Evolutionary conservation across 306 rosid genomes (phyloP).

Genomic region (Crotalaria pallida): DNA sequence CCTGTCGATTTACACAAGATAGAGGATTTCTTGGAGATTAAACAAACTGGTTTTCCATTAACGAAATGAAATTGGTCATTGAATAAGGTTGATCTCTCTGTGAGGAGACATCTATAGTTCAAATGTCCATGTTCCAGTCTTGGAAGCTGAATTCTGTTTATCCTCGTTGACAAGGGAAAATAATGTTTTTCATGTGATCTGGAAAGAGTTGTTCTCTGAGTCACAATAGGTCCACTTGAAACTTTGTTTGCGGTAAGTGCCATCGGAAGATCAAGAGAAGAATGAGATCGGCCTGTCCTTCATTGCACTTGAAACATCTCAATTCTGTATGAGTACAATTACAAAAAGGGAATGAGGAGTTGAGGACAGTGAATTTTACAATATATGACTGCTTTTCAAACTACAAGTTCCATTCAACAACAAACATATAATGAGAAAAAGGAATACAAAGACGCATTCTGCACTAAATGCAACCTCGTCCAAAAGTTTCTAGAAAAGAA

Average conservation of each 20-base stretch:
- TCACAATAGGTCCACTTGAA: slow-evolving; percentile 48
- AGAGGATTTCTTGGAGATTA: slow-evolving; percentile 41
- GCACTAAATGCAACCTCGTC: background rate
- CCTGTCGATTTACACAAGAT: slow-evolving; percentile 51
- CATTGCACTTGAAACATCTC: slow-evolving; percentile 30
- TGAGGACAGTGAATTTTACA: background rate
- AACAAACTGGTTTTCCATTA: slow-evolving; percentile 43
- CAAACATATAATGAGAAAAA: background rate
- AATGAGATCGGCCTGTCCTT: slow-evolving; percentile 28
- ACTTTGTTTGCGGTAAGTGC: slow-evolving; percentile 64
- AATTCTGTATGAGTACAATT: slow-evolving; percentile 29
- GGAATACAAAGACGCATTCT: background rate
- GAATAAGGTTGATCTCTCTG: slow-evolving; percentile 30
- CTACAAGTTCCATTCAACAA: slow-evolving; percentile 3
- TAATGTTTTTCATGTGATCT: slow-evolving; percentile 39
- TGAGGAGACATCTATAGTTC: slow-evolving; percentile 26
- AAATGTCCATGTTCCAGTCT: slow-evolving; percentile 37
- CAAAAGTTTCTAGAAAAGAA: background rate
- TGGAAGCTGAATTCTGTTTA: slow-evolving; percentile 33
- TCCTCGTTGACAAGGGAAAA: slow-evolving; percentile 42
- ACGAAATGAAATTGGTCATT: slow-evolving; percentile 28
- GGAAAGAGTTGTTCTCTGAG: slow-evolving; percentile 40
- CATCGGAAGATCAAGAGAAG: slow-evolving; percentile 42
- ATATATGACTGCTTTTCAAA: background rate
- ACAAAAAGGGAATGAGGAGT: slow-evolving; percentile 19